Conservation (phyloP, 805 yeast genomes). For the Candida berthetii region DNA sequence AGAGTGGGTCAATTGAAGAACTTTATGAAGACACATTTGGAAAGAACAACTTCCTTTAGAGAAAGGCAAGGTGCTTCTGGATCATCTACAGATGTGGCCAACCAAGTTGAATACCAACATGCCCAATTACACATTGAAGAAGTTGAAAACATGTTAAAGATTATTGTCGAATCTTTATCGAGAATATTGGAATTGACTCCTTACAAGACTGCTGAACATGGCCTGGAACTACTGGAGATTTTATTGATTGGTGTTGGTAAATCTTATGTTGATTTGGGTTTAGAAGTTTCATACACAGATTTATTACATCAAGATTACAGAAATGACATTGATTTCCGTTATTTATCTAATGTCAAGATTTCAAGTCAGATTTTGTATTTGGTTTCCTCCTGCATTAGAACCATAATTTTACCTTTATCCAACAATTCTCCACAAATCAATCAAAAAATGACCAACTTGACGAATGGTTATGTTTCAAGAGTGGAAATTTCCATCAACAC, state of each 20-base stretch:
- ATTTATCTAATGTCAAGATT: conserved; percentile 41
- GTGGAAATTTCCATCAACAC: conserved; percentile 63
- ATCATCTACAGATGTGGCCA: not conserved
- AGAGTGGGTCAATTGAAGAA: conserved; percentile 47
- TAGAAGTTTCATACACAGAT: conserved; percentile 60
- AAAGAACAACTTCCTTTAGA: conserved; percentile 31
- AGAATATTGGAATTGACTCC: conserved; percentile 72
- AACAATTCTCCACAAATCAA: conserved; percentile 50
- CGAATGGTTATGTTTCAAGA: conserved; percentile 53
- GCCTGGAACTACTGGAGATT: conserved; percentile 62
- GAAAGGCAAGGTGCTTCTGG: not conserved
- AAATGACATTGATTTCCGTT: conserved; percentile 34
- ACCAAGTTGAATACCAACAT: conserved; percentile 3
- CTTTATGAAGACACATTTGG: conserved; percentile 49
- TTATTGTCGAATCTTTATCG: conserved; percentile 72
- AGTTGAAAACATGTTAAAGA: conserved; percentile 60
- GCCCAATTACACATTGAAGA: conserved; percentile 29
- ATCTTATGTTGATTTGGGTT: conserved; percentile 65
- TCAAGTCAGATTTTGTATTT: conserved; percentile 58
- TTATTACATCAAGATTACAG: conserved; percentile 30
- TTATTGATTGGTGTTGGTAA: conserved; percentile 66
- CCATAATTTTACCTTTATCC: conserved; percentile 71
- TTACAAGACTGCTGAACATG: conserved; percentile 50
- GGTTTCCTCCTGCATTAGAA: conserved; percentile 66
- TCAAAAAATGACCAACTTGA: conserved; percentile 50